Evolutionary conservation across 768 basidiomycete genomes (phyloP).

Genomic region (Suillus subluteus): DNA sequence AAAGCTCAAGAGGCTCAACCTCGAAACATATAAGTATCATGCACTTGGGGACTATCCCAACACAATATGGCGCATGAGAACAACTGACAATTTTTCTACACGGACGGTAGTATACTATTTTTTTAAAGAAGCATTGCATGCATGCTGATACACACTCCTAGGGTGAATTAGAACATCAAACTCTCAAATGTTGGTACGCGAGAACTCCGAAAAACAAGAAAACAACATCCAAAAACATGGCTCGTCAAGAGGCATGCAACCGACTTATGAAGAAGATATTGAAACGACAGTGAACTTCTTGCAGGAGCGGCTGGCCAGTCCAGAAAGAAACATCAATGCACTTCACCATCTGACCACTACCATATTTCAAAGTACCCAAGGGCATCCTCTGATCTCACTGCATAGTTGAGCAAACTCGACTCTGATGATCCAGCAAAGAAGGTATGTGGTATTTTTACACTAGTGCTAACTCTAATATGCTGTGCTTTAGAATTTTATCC

Average conservation of each 20-base stretch:
- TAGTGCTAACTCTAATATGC: slow-evolving; percentile 15
- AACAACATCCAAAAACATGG: slow-evolving; percentile 31
- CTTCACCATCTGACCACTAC: slow-evolving; percentile 19
- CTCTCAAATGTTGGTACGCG: slow-evolving; percentile 40
- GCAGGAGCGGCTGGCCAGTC: background rate
- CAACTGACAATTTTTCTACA: slow-evolving; percentile 41
- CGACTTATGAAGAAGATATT: slow-evolving; percentile 23
- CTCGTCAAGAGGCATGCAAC: slow-evolving; percentile 21
- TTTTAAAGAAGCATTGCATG: background rate
- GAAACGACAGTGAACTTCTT: background rate
- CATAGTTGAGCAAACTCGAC: slow-evolving; percentile 6
- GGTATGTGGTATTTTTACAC: slow-evolving; percentile 11
- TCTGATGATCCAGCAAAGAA: slow-evolving; percentile 32
- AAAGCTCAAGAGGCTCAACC: slow-evolving; percentile 14
- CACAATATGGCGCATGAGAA: slow-evolving; percentile 26
- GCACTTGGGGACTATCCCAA: slow-evolving; percentile 18
- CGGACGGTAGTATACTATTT: slow-evolving; percentile 22
- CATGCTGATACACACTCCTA: slow-evolving; percentile 12
- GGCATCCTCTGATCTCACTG: slow-evolving; percentile 19
- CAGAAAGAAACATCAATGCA: background rate
- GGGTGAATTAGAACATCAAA: slow-evolving; percentile 42
- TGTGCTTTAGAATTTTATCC: slow-evolving; percentile 35
- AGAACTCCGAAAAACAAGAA: slow-evolving; percentile 37
- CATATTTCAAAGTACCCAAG: slow-evolving; percentile 24
- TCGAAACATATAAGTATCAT: slow-evolving; percentile 18